A percentile compares a stretch with the other conserved stretches of the same genome.
Evolutionary conservation across 495 filamentous ascomycete genomes (phyloP).

Genomic region (Podospora sp.): DNA sequence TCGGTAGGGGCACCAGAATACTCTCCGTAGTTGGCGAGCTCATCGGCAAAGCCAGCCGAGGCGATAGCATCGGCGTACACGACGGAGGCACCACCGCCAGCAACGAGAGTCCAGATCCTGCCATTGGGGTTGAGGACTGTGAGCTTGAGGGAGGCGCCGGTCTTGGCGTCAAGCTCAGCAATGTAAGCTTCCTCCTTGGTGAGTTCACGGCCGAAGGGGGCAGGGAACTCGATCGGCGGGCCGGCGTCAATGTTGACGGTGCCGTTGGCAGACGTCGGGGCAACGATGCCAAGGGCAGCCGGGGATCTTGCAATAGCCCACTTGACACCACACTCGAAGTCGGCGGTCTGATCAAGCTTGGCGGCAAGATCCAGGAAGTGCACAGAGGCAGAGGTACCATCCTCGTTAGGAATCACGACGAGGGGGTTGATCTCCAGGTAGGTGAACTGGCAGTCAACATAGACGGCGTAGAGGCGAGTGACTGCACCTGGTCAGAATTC

Average conservation of each 20-base stretch:
- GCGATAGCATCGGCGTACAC: slow-evolving; percentile 99
- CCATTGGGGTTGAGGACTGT: slow-evolving; percentile 91
- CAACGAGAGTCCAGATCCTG: slow-evolving; percentile 96
- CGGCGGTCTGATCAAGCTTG: slow-evolving; percentile 98
- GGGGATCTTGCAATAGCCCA: slow-evolving; percentile 95
- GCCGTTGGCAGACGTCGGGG: slow-evolving; percentile 58
- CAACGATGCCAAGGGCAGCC: slow-evolving; percentile 75
- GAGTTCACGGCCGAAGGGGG: slow-evolving; percentile 97
- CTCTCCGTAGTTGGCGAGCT: slow-evolving; percentile 99
- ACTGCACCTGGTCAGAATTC: slow-evolving; percentile 28
- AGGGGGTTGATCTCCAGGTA: slow-evolving; percentile 99
- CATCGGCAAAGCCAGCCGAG: slow-evolving; percentile 89
- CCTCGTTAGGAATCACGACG: slow-evolving; percentile 93
- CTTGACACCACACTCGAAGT: slow-evolving; percentile 99
- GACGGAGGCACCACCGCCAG: slow-evolving; percentile 98
- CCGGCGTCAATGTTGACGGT: slow-evolving; percentile 95
- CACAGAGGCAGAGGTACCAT: slow-evolving; percentile 88
- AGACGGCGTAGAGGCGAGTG: slow-evolving; percentile 84
- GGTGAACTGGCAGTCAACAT: slow-evolving; percentile 99
- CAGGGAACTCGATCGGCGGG: slow-evolving; percentile 97
- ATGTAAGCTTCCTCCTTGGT: slow-evolving; percentile 99
- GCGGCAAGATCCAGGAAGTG: slow-evolving; percentile 98
- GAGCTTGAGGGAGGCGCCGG: slow-evolving; percentile 96
- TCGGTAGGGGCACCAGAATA: slow-evolving; percentile 98
- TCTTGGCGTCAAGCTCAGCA: slow-evolving; percentile 97